These are phyloP conservation scores for Didymella pomorum DNA, from an alignment of 2,329 filamentous ascomycete species.

Conservation along the genomic window DNA sequence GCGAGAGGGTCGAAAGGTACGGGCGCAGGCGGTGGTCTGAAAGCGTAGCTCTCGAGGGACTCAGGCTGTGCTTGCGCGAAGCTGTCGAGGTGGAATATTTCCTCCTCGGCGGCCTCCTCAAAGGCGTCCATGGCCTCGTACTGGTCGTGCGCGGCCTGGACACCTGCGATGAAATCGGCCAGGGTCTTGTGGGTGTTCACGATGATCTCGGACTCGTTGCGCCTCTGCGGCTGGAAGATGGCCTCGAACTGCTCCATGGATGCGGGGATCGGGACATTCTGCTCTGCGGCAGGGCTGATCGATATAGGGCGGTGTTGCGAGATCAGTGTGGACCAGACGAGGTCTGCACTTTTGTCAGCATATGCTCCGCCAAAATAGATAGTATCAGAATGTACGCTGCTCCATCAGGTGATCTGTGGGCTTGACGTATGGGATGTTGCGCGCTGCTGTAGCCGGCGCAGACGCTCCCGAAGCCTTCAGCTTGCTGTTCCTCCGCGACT, in stretches of 20 bases:
- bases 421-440: conserved; percentile 72
- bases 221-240: conserved; percentile 70
- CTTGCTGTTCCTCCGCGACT: conserved; percentile 22
- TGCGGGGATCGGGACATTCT: conserved; percentile 69
- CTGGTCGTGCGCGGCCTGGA: conserved; percentile 13
- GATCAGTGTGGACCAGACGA: conserved; percentile 92
- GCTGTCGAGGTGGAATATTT: conserved; percentile 47
- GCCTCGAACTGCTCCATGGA: conserved; percentile 79
- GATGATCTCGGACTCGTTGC: conserved; percentile 17
- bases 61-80: conserved; percentile 34
- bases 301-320: conserved; percentile 93
- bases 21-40: conserved; percentile 84
- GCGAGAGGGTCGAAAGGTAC: conserved; percentile 60
- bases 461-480: conserved; percentile 35
- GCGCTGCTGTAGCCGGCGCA: conserved; percentile 38
- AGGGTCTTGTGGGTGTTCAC: conserved; percentile 47
- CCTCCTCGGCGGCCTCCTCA: conserved; percentile 33
- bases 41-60: conserved; percentile 59
- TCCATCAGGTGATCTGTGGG: conserved; percentile 76
- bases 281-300: conserved; percentile 63
- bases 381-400: conserved; percentile 61
- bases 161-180: conserved; percentile 49
- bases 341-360: conserved; percentile 66
- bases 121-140: conserved; percentile 20
- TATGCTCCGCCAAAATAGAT: conserved; percentile 11